Conservation (phyloP, 2,329 filamentous ascomycete species). For the Colletotrichum incanum region DNA sequence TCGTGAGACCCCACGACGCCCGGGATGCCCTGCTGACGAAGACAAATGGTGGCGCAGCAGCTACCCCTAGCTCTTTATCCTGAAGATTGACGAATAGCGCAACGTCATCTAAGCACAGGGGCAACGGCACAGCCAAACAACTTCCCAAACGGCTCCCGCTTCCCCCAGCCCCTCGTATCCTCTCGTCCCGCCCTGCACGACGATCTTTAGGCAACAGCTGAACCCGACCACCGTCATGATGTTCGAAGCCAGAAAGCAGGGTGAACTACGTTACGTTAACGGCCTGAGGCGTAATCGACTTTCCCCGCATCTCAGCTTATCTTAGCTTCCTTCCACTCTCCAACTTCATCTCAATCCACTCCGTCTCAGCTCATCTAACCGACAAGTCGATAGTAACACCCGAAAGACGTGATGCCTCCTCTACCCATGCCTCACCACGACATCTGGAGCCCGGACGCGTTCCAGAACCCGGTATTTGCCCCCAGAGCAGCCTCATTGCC, state of each 20-base stretch:
- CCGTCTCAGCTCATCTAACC: not conserved
- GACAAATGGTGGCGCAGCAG: conserved; percentile 32
- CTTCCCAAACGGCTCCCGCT: conserved; percentile 8
- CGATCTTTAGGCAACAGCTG: conserved; percentile 12
- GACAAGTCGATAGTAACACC: not conserved
- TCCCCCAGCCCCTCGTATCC: not conserved
- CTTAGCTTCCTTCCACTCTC: conserved; percentile 3
- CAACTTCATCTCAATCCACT: not conserved
- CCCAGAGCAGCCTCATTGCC: not conserved
- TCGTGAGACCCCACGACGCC: conserved; percentile 10
- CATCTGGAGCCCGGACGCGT: conserved; percentile 11
- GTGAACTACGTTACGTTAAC: too few species aligned
- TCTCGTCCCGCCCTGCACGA: not conserved
- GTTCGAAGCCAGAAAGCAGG: too few species aligned
- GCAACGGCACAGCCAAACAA: conserved; percentile 17
- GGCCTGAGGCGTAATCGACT: conserved; percentile 4
- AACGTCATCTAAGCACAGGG: conserved; percentile 35
- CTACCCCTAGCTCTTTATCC: conserved; percentile 18
- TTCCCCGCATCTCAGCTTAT: conserved; percentile 31
- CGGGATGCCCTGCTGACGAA: conserved; percentile 12
- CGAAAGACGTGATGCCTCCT: conserved; percentile 5
- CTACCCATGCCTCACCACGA: conserved; percentile 3
- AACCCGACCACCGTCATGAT: not conserved
- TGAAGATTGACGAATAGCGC: conserved; percentile 24
- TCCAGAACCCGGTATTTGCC: not conserved